These are phyloP conservation scores for Inga leiocalycina DNA, from an alignment of 306 rosid genomes.

Conservation along the genomic window DNA sequence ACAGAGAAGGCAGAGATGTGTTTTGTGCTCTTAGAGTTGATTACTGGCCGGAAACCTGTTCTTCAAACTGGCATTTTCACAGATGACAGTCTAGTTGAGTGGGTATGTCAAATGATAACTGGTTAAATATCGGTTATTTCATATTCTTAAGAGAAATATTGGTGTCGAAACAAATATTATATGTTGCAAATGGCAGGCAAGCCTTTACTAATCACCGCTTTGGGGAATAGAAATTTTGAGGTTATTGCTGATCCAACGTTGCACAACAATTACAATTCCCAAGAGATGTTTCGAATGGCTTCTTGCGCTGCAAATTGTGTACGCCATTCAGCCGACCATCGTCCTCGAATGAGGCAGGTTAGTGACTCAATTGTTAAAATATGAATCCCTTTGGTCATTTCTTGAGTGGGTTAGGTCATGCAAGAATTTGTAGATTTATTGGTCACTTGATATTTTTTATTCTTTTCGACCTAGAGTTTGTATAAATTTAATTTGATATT, in stretches of 20 bases:
- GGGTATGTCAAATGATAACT: conserved; percentile 32
- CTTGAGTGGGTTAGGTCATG: too few species aligned
- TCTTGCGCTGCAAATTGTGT: conserved; percentile 63
- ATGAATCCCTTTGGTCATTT: too few species aligned
- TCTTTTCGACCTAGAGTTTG: too few species aligned
- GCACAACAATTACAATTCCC: conserved; percentile 45
- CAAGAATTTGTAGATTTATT: too few species aligned
- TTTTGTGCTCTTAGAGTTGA: conserved; percentile 72
- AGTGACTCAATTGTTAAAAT: not conserved
- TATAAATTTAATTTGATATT: too few species aligned
- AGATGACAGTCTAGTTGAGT: conserved; percentile 63
- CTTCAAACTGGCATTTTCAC: conserved; percentile 38
- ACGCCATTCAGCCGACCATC: conserved; percentile 47
- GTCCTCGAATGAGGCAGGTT: conserved; percentile 71
- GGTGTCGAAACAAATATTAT: too few species aligned
- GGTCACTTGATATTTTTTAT: too few species aligned
- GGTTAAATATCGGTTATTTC: too few species aligned
- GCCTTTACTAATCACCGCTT: conserved; percentile 56
- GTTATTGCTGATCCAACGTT: conserved; percentile 49
- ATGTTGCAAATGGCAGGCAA: conserved; percentile 44
- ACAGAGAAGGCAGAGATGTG: conserved; percentile 68
- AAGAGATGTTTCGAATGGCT: conserved; percentile 54
- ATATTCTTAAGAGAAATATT: too few species aligned
- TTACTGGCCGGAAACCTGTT: conserved; percentile 56
- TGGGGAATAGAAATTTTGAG: conserved; percentile 43